Evolutionary conservation across 75 land plant species (phyloP).

Genomic region (Cupressus sempervirens): DNA sequence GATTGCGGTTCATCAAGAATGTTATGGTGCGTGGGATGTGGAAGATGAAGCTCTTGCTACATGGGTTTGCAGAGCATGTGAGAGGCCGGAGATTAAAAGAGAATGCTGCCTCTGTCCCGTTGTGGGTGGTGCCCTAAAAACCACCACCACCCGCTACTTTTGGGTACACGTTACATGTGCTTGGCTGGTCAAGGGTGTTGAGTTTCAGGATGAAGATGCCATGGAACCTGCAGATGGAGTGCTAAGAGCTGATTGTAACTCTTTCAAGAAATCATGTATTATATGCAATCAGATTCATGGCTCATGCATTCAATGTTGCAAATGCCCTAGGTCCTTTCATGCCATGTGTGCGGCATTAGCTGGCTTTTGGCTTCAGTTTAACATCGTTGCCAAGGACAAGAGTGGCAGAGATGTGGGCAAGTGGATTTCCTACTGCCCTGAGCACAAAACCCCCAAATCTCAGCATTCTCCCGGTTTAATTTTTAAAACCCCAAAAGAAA

Average conservation of each 20-base stretch:
- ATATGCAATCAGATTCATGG: constrained; percentile 91
- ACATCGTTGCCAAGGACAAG: neutral
- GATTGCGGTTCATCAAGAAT: constrained; percentile 94
- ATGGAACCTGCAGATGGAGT: constrained; percentile 97
- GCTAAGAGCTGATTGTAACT: constrained; percentile 45
- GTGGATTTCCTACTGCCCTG: neutral
- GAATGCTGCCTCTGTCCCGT: constrained; percentile 98
- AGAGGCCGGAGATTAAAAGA: constrained; percentile 58
- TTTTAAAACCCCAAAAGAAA: neutral
- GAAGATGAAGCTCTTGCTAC: constrained; percentile 44
- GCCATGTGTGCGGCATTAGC: constrained; percentile 92
- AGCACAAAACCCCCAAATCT: neutral
- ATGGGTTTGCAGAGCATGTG: constrained; percentile 94
- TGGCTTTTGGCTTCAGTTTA: constrained; percentile 86
- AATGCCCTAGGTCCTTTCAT: constrained; percentile 72
- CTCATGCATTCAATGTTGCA: constrained; percentile 71
- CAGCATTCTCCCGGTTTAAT: neutral
- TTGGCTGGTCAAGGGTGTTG: constrained; percentile 81
- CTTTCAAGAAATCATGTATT: constrained; percentile 68
- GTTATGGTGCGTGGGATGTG: constrained; percentile 78
- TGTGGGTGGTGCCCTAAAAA: constrained; percentile 87
- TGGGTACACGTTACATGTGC: constrained; percentile 99
- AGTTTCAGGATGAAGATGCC: constrained; percentile 55
- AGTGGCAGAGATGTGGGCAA: neutral
- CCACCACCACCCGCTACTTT: constrained; percentile 55